phyloP scores from a whole-genome alignment of 129 eudicot species.

The Erigeron canadensis region DNA sequence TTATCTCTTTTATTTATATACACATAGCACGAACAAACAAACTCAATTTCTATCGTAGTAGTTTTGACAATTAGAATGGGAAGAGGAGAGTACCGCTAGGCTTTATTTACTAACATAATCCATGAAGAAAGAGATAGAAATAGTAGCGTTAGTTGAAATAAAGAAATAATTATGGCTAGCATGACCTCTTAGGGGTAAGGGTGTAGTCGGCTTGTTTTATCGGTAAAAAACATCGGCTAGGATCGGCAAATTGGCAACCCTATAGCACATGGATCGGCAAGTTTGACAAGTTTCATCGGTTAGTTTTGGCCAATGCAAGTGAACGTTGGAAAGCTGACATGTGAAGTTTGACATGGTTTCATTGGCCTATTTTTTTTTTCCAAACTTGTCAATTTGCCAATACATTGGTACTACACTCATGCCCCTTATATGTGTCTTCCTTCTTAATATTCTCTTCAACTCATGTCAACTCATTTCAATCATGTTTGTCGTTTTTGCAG shows the following conservation, averaged over 20 bases:
- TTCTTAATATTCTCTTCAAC: conserved; percentile 58
- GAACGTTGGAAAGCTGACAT: too few species aligned
- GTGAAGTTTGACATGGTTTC: too few species aligned
- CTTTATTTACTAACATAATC: background rate
- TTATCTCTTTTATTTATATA: too few species aligned
- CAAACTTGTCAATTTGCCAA: too few species aligned
- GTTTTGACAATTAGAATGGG: conserved; percentile 14
- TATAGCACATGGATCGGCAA: too few species aligned
- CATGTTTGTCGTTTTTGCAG: conserved; percentile 89
- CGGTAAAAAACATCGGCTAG: too few species aligned
- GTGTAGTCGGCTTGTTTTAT: too few species aligned
- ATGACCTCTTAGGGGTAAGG: conserved; percentile 70
- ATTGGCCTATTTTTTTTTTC: too few species aligned
- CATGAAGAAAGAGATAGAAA: conserved; percentile 7
- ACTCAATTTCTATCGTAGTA: background rate
- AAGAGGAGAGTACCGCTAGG: conserved; percentile 18
- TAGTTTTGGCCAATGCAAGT: too few species aligned
- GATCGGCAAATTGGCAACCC: too few species aligned
- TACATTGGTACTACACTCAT: too few species aligned
- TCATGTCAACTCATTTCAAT: conserved; percentile 66
- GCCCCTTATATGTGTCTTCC: conserved; percentile 58
- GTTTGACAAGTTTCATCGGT: too few species aligned
- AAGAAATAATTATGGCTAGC: conserved; percentile 69
- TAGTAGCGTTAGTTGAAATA: conserved; percentile 37
- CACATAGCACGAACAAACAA: background rate